phyloP scores from a whole-genome alignment of 306 rosid genomes.

The Cucumis hystrix region DNA sequence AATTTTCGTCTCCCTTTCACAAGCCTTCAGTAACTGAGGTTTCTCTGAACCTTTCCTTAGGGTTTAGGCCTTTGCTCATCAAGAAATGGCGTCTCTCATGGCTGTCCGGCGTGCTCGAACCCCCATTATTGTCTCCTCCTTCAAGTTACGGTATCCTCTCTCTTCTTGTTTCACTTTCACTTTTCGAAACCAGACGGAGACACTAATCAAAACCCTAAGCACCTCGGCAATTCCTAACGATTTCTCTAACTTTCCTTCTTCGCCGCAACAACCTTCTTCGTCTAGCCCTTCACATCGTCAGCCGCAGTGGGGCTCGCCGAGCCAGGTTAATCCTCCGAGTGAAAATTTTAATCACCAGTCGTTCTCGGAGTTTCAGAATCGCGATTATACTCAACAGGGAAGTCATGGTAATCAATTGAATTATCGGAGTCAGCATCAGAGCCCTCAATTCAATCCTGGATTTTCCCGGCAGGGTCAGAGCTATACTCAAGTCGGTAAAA shows the following conservation, averaged over 20 bases:
- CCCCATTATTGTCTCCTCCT: constrained; percentile 11
- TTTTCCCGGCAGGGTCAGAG: constrained; percentile 17
- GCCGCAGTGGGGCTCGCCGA: constrained; percentile 22
- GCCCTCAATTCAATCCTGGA: not conserved
- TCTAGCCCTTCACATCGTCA: constrained; percentile 25
- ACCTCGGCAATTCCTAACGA: constrained; percentile 43
- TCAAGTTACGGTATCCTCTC: constrained; percentile 20
- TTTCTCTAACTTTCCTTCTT: constrained; percentile 18
- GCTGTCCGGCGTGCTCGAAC: constrained; percentile 21
- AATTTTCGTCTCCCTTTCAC: not conserved
- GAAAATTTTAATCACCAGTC: constrained; percentile 14
- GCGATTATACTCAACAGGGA: constrained; percentile 5
- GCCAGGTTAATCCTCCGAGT: constrained; percentile 10
- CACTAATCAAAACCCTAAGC: constrained; percentile 25
- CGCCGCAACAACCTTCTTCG: constrained; percentile 16
- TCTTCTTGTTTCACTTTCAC: constrained; percentile 12
- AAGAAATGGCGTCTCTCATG: constrained; percentile 28
- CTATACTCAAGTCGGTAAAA: constrained; percentile 12
- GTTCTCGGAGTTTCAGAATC: constrained; percentile 21
- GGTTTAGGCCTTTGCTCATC: constrained; percentile 13
- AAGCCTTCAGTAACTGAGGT: not conserved
- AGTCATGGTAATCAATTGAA: constrained; percentile 2
- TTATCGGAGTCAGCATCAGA: constrained; percentile 17
- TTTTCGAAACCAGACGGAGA: not conserved
- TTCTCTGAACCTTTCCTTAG: not conserved